Percentiles rank a stretch among this genome's conserved stretches.
These are phyloP conservation scores for Cercospora sp. DNA, from an alignment of 2,329 filamentous ascomycete species.

Conservation along the genomic window DNA sequence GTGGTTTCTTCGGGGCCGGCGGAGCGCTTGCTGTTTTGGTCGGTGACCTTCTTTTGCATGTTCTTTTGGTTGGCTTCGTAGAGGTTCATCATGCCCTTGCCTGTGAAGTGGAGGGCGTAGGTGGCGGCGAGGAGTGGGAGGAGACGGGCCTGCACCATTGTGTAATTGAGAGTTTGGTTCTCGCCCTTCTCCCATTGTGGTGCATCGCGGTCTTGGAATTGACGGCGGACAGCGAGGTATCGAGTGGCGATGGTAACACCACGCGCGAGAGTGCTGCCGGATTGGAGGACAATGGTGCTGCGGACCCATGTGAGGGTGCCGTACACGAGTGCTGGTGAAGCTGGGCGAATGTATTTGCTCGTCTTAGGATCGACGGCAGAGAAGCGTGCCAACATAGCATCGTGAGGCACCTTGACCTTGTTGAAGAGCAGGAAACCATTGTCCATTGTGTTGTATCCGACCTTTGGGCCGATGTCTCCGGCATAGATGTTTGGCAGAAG, in stretches of 20 bases:
- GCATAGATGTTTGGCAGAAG: constrained; percentile 70
- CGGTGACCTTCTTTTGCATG: constrained; percentile 52
- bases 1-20: constrained; percentile 68
- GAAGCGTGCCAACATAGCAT: constrained; percentile 72
- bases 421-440: constrained; percentile 80
- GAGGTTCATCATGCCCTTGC: constrained; percentile 71
- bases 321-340: constrained; percentile 68
- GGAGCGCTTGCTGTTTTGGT: constrained; percentile 53
- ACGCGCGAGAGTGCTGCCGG: constrained; percentile 69
- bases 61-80: constrained; percentile 72
- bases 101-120: constrained; percentile 78
- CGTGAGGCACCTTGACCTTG: constrained; percentile 71
- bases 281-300: constrained; percentile 71
- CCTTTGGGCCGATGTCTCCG: constrained; percentile 79
- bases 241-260: constrained; percentile 77
- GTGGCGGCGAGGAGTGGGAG: constrained; percentile 71
- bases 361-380: constrained; percentile 68
- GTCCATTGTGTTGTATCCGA: constrained; percentile 68
- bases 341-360: constrained; percentile 66
- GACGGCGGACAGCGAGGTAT: constrained; percentile 72
- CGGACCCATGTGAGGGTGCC: constrained; percentile 76
- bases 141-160: constrained; percentile 74
- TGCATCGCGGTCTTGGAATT: constrained; percentile 75
- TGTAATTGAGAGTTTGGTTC: constrained; percentile 77
- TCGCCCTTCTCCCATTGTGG: constrained; percentile 60